Conservation (phyloP, 495 filamentous ascomycete genomes). For the Tuber umbilicatum region DNA sequence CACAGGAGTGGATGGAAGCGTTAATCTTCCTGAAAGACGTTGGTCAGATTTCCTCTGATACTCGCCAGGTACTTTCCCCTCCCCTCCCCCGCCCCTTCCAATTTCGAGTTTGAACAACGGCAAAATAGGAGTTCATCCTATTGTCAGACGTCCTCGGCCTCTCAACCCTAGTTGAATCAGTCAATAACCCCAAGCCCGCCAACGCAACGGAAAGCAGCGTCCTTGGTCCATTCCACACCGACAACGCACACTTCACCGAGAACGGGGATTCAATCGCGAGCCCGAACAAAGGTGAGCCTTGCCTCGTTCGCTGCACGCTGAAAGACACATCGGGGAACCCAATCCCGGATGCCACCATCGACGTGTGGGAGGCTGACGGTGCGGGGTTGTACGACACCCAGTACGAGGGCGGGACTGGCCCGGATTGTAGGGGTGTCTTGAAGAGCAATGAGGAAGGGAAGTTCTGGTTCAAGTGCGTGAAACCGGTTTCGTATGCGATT, state of each 20-base stretch:
- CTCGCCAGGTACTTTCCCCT: conserved; percentile 53
- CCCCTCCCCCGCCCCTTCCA: not conserved
- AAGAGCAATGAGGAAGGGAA: conserved; percentile 59
- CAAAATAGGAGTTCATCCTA: conserved; percentile 78
- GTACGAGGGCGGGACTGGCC: conserved; percentile 59
- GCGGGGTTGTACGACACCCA: conserved; percentile 88
- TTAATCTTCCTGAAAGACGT: conserved; percentile 63
- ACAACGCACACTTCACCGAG: conserved; percentile 64
- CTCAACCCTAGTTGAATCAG: conserved; percentile 79
- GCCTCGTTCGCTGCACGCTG: conserved; percentile 71
- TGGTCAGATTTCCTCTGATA: conserved; percentile 66
- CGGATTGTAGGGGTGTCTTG: conserved; percentile 78
- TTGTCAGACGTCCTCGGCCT: conserved; percentile 87
- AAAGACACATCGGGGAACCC: conserved; percentile 62
- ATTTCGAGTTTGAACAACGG: not conserved
- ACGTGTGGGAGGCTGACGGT: conserved; percentile 92
- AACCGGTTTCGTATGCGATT: conserved; percentile 83
- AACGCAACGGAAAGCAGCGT: conserved; percentile 78
- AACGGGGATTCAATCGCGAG: conserved; percentile 65
- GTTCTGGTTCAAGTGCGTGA: conserved; percentile 86
- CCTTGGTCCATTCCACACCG: conserved; percentile 88
- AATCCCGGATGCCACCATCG: conserved; percentile 64
- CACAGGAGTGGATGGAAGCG: conserved; percentile 70
- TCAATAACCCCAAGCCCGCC: conserved; percentile 82
- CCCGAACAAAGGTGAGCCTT: conserved; percentile 62